Evolutionary conservation across 176 grass and related monocot genomes (phyloP).

Genomic region (Triticum dicoccoides): DNA sequence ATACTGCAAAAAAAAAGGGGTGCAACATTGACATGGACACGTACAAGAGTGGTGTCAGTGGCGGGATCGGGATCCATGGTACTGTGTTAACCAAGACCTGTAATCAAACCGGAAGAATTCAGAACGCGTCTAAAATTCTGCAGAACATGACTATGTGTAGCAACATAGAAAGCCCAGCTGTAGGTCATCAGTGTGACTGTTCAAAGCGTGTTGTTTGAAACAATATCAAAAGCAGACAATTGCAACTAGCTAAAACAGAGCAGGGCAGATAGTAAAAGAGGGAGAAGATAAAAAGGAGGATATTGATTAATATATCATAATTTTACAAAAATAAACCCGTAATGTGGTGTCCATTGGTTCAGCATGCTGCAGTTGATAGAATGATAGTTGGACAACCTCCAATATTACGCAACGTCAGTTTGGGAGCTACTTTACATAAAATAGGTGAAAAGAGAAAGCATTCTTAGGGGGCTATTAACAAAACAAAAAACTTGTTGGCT

Average conservation of each 20-base stretch:
- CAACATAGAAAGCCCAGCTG: not conserved
- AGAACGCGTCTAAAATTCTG: not conserved
- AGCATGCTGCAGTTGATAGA: not conserved
- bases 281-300: not conserved
- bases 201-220: not conserved
- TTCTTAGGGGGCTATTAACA: not conserved
- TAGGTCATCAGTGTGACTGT: not conserved
- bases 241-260: not conserved
- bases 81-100: not conserved
- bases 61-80: not conserved
- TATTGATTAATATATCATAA: not conserved
- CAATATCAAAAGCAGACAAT: not conserved
- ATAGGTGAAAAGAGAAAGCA: not conserved
- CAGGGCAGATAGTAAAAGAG: not conserved
- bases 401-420: not conserved
- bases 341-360: not conserved
- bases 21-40: not conserved
- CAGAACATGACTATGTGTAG: conserved; percentile 39
- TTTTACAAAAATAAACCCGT: too few relatives aligned
- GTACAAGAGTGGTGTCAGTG: not conserved
- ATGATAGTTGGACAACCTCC: not conserved
- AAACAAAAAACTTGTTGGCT: not conserved
- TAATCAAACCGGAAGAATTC: not conserved
- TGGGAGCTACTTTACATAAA: not conserved
- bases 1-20: not conserved